Evolutionary conservation across 768 basidiomycete species (phyloP), one percentile per base, ranked within the genome.

Genomic region (Tylopilus felleus): DNA sequence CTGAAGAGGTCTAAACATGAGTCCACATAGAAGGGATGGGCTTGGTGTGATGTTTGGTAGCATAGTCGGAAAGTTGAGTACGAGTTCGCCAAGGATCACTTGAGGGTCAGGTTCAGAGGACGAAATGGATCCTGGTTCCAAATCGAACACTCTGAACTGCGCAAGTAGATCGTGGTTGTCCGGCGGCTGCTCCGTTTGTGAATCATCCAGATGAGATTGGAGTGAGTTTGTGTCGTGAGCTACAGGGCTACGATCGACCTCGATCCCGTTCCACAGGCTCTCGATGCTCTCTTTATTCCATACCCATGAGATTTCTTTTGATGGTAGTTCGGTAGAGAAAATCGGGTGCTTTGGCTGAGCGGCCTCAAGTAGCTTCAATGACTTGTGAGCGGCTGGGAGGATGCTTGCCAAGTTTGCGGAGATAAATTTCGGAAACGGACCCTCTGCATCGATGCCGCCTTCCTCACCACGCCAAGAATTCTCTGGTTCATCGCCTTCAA

Each of bases 1-100:
- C n/a, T 79, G 65, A 9, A 88, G 82, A 27, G 82, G 84, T 22
- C 69, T 73, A 57, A 90, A 78, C 23, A 87, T 79, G 36, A 85
- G 74, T n/a, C 78, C 75, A 8, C 80, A 82, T 10, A 93, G 76
- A 36, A 83, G 80, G 4, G 75, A 51, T 13, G 90, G 75, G 0
- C 81, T 86, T 0, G 91, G 86, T 0, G 84, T 80, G 42, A 87
- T 76, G 1, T 79, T 61, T 1, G 90, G 87, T 0, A 93, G 73
- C 0, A 66, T 49, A 8, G 66, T 52, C 0, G 91, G 89, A 63
- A 92, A 92, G 0, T 61, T 58, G 16, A 67, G 64, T 48, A 90
- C 73, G 64, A 91, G 86, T 4, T 62, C 57, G 28, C 71, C 67
- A 10, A 88, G 71, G 21, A 66, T 47, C 7, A 62, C 38, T 28